A percentile compares a stretch with the other conserved stretches of the same genome.
Conservation (phyloP, 257 asterid genomes). For the Mentha longifolia region DNA sequence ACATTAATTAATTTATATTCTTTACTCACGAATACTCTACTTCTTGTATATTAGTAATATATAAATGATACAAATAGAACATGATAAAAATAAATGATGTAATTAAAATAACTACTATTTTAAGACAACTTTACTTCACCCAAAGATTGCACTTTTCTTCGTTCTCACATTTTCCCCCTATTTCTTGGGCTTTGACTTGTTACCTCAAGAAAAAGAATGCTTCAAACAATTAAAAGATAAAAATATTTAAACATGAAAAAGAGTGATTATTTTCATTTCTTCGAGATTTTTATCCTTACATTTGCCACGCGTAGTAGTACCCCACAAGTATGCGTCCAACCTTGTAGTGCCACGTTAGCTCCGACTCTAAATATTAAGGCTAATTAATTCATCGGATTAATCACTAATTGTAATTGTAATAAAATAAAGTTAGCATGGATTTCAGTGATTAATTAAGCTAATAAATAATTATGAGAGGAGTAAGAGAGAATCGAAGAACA, state of each 20-base stretch:
- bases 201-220: constrained; percentile 23
- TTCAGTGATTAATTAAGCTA: constrained; percentile 48
- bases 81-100: background rate
- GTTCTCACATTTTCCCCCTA: background rate
- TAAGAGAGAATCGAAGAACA: constrained; percentile 40
- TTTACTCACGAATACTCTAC: too few species aligned
- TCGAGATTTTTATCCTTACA: constrained; percentile 27
- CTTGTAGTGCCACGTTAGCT: constrained; percentile 30
- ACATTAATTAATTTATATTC: too few species aligned
- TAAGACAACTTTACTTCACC: background rate
- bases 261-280: constrained; percentile 16
- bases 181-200: constrained; percentile 32
- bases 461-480: constrained; percentile 39
- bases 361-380: constrained; percentile 9
- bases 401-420: background rate
- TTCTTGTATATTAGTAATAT: too few species aligned
- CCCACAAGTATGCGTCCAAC: constrained; percentile 29
- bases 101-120: background rate
- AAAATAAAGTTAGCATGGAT: constrained; percentile 42
- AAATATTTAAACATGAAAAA: constrained; percentile 8
- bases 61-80: too few species aligned
- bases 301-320: constrained; percentile 35
- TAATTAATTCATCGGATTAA: constrained; percentile 27
- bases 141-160: constrained; percentile 27
- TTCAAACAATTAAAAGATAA: constrained; percentile 13